Evolutionary conservation across 352 stramenopile genomes (phyloP).

Genomic region (Aphanomyces euteiches): DNA sequence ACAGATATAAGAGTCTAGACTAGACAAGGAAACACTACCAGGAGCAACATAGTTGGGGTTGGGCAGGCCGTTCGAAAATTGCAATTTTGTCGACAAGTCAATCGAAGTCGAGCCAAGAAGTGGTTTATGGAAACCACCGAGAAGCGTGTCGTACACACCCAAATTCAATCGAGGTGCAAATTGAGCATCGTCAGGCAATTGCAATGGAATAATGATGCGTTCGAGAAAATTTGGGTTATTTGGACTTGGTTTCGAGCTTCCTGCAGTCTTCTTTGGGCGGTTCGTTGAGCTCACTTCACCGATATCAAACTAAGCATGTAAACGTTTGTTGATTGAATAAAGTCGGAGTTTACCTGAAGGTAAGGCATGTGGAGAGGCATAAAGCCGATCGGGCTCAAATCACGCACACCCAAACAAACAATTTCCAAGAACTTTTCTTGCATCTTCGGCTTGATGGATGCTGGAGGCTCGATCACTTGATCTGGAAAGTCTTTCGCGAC

Average conservation of each 20-base stretch:
- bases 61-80: slow-evolving; percentile 55
- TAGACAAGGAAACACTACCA: slow-evolving; percentile 28
- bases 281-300: slow-evolving; percentile 26
- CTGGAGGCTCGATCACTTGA: slow-evolving; percentile 51
- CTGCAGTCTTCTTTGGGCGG: slow-evolving; percentile 45
- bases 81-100: slow-evolving; percentile 71
- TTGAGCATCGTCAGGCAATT: slow-evolving; percentile 77
- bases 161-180: slow-evolving; percentile 84
- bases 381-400: slow-evolving; percentile 73
- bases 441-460: slow-evolving; percentile 53
- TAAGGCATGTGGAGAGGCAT: slow-evolving; percentile 82
- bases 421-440: slow-evolving; percentile 78
- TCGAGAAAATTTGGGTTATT: slow-evolving; percentile 88
- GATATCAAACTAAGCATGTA: slow-evolving; percentile 22
- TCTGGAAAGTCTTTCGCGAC: slow-evolving; percentile 65
- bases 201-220: slow-evolving; percentile 74
- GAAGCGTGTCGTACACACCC: slow-evolving; percentile 74
- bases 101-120: slow-evolving; percentile 73
- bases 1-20: neutral
- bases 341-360: slow-evolving; percentile 81
- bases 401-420: slow-evolving; percentile 68
- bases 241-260: slow-evolving; percentile 69
- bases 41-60: slow-evolving; percentile 53
- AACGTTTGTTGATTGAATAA: slow-evolving; percentile 36
- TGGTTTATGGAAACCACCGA: slow-evolving; percentile 82